These are phyloP conservation scores for Cutaneotrichosporon spelunceum DNA, from an alignment of 1,284 basidiomycete genomes.

Conservation along the genomic window DNA sequence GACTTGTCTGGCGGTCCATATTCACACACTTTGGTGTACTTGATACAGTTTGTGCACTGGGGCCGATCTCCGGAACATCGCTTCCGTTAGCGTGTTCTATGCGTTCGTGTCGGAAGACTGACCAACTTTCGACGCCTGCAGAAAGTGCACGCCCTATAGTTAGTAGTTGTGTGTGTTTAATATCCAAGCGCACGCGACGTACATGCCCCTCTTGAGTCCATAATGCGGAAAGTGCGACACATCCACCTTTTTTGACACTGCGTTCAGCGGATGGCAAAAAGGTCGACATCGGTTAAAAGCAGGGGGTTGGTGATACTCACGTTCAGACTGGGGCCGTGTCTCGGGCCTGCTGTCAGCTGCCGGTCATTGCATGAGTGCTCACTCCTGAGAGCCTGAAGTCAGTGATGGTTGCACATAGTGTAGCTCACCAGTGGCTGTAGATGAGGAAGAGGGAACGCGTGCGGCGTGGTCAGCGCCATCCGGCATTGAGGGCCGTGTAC, in stretches of 20 bases:
- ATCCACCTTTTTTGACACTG: conserved; percentile 18
- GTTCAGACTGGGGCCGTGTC: background rate
- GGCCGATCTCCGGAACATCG: conserved; percentile 41
- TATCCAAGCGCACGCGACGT: background rate
- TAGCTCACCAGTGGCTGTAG: background rate
- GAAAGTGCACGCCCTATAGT: conserved; percentile 41
- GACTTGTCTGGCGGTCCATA: conserved; percentile 28
- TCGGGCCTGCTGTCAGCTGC: background rate
- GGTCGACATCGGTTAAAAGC: too few species aligned
- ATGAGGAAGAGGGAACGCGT: background rate
- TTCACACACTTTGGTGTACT: conserved; percentile 42
- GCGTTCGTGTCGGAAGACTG: conserved; percentile 11
- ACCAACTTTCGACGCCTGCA: conserved; percentile 44
- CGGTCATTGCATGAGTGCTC: background rate
- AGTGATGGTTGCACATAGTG: background rate
- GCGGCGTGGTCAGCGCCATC: background rate
- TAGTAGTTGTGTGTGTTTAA: background rate
- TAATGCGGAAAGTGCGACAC: conserved; percentile 27
- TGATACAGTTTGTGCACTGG: conserved; percentile 38
- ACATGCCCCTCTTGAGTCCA: conserved; percentile 26
- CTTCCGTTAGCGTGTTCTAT: conserved; percentile 23
- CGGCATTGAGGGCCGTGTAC: background rate
- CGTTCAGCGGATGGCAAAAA: background rate
- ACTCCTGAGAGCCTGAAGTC: background rate
- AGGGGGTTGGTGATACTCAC: background rate